Conservation (phyloP, 495 filamentous ascomycete species). For the Annulohypoxylon stygium region DNA sequence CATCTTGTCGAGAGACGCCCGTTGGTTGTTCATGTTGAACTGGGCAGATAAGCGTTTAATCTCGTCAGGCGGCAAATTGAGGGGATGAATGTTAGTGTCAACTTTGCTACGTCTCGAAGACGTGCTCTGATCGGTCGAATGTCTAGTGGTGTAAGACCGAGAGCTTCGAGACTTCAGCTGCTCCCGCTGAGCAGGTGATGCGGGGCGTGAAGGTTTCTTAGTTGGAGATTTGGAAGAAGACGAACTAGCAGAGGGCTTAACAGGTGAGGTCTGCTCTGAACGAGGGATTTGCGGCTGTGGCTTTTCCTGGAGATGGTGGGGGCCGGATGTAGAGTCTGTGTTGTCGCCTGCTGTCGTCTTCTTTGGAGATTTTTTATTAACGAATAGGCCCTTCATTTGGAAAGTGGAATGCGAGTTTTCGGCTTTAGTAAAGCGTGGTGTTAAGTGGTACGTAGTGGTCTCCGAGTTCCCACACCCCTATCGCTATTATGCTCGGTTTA, state of each 20-base stretch:
- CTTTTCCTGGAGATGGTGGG: constrained; percentile 45
- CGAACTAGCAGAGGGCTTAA: constrained; percentile 41
- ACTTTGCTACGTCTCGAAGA: constrained; percentile 62
- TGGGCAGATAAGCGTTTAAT: constrained; percentile 78
- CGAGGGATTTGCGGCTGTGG: constrained; percentile 48
- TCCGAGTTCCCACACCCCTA: constrained; percentile 42
- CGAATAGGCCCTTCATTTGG: constrained; percentile 68
- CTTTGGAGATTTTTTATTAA: constrained; percentile 66
- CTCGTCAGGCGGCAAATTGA: constrained; percentile 90
- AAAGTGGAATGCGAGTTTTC: constrained; percentile 33
- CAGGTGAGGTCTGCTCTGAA: constrained; percentile 46
- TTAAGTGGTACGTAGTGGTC: constrained; percentile 28
- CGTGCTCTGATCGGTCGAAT: constrained; percentile 54
- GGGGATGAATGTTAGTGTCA: constrained; percentile 80
- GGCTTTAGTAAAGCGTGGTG: constrained; percentile 28
- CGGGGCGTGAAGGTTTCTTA: constrained; percentile 47
- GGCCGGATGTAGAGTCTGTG: constrained; percentile 45
- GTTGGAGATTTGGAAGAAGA: constrained; percentile 43
- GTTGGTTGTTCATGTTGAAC: constrained; percentile 72
- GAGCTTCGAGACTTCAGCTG: constrained; percentile 54
- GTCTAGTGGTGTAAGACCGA: constrained; percentile 56
- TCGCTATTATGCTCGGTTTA: constrained; percentile 16
- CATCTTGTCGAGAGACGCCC: constrained; percentile 74
- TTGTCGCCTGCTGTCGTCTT: constrained; percentile 62
- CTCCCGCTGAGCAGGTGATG: constrained; percentile 49